Percentiles rank a stretch among this genome's conserved stretches.
Conservation (phyloP, 2,329 filamentous ascomycete species). For the Trichoderma citrinoviride region DNA sequence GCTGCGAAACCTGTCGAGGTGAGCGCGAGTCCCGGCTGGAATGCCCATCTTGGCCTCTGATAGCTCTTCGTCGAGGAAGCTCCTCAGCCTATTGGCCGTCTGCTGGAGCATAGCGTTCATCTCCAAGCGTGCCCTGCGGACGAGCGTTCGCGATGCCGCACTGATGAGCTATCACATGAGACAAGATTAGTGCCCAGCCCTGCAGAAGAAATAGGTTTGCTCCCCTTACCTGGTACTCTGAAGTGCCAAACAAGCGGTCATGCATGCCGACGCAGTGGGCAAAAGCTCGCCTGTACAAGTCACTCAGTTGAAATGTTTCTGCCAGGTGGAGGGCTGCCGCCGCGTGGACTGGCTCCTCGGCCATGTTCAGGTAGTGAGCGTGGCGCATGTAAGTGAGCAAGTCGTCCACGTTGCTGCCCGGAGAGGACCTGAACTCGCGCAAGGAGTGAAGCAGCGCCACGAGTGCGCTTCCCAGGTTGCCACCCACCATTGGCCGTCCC, state of each 20-base stretch:
- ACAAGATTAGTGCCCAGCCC: neutral
- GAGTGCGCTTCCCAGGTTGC: slow-evolving; percentile 61
- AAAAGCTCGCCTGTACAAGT: slow-evolving; percentile 72
- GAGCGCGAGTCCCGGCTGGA: slow-evolving; percentile 56
- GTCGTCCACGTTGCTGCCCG: slow-evolving; percentile 57
- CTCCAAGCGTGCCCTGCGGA: slow-evolving; percentile 60
- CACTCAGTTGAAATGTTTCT: slow-evolving; percentile 60
- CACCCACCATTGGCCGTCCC: slow-evolving; percentile 64
- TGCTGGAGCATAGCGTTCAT: slow-evolving; percentile 62
- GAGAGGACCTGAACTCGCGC: slow-evolving; percentile 55
- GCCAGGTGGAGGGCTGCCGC: slow-evolving; percentile 66
- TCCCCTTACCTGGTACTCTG: slow-evolving; percentile 59
- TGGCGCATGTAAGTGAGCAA: slow-evolving; percentile 64
- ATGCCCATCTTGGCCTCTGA: slow-evolving; percentile 65
- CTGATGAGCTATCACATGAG: slow-evolving; percentile 43
- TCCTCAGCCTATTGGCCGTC: slow-evolving; percentile 58
- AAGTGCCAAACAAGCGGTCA: slow-evolving; percentile 53
- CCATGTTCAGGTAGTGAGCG: slow-evolving; percentile 67
- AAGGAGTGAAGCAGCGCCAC: slow-evolving; percentile 64
- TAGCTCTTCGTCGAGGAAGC: slow-evolving; percentile 69
- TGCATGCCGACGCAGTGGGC: slow-evolving; percentile 78
- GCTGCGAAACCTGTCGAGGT: slow-evolving; percentile 69
- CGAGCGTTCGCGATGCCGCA: slow-evolving; percentile 59
- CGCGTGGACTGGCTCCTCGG: slow-evolving; percentile 64
- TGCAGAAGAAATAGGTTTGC: neutral